phyloP scores from a whole-genome alignment of 345 rosid species.

The Citrus sinensis region DVS_A1.0 CM039163.1:8594501-8595000 shows the following conservation, averaged over 20 bases:
- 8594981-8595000: slow-evolving; percentile 8
- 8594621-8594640: background rate
- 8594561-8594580: too few relatives aligned
- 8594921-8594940: background rate
- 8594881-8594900: background rate
- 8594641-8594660: background rate
- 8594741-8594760: background rate
- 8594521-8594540: too few relatives aligned
- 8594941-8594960: background rate
- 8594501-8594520: too few relatives aligned
- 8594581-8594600: too few relatives aligned
- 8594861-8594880: background rate
- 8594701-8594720: background rate
- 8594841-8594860: background rate
- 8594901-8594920: background rate
- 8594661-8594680: background rate
- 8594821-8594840: background rate
- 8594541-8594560: too few relatives aligned
- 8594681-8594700: background rate
- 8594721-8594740: background rate
- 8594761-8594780: background rate
- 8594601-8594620: background rate
- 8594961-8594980: slow-evolving; percentile 18
- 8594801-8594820: background rate
- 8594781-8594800: background rate